Base-by-base conservation (phyloP, 169 alveolate species). In the Plasmodium ovale region DNA sequence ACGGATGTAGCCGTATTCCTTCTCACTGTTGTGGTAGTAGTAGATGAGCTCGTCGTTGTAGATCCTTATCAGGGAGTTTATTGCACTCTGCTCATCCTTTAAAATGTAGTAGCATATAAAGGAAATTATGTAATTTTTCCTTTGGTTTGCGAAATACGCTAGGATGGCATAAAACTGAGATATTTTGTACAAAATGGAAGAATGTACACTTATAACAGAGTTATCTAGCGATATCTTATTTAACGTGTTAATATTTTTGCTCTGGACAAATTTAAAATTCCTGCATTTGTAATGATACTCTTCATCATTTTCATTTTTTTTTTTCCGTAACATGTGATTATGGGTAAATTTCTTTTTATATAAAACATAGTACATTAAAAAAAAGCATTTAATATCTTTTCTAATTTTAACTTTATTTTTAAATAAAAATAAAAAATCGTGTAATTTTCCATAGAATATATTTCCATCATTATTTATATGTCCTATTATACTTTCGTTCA, bases 381-480 rank as follows among this genome's bases (percentile, higher is more conserved):
- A 85, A 23, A 39, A 68, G 33, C 91, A 68, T 68, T 85, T 67
- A 4, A 56, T 21, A 49, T 85, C 87, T 71, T 59, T 69, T 69
- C 68, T 68, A 21, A 68, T 58, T 42, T 85, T 85, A 19, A 69
- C 65, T 39, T 85, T 69, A 68, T 85, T 85, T 58, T 85, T 85
- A 85, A 68, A 85, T 56, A 85, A 47, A 69, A 85, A 85, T 31
- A 85, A 69, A 69, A 85, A 85, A 29, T 85, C 91, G 56, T 68
- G 73, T 39, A 85, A 85, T 58, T 85, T 85, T n/a, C 91, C 91
- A 68, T 85, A 85, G n/a, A 53, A 60, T 37, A 85, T 85, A 85
- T 85, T 85, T 29, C 91, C 91, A 21, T 85, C 73, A 60, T 85
- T 85, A 54, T 85, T 68, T 56, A 85, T 85, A 16, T 69, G 91